phyloP scores from a whole-genome alignment of 75 land plant species.

The Azolla pinnata region DNA sequence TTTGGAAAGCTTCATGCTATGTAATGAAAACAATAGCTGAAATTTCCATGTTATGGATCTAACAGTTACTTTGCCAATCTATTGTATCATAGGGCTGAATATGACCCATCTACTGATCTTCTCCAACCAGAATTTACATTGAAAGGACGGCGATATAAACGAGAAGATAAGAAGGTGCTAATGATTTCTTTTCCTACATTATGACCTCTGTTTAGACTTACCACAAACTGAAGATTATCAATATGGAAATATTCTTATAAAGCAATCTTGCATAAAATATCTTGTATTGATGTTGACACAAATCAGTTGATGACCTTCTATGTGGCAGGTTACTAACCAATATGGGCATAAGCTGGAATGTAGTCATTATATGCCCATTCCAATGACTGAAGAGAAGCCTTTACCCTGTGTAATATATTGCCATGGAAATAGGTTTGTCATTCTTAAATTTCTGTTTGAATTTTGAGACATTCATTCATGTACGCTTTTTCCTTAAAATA shows the following conservation, averaged over 20 bases:
- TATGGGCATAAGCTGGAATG: slow-evolving; percentile 71
- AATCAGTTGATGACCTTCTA: not conserved
- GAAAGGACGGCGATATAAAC: slow-evolving; percentile 56
- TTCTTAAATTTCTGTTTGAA: not conserved
- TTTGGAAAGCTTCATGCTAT: no score
- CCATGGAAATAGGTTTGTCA: slow-evolving; percentile 87
- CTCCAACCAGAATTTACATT: slow-evolving; percentile 78
- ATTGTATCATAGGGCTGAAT: slow-evolving; percentile 72
- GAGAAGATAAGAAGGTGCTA: slow-evolving; percentile 91
- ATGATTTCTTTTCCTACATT: no score
- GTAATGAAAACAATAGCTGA: no score
- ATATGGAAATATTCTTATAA: not conserved
- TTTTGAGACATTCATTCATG: no score
- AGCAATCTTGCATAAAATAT: no score
- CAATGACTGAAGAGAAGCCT: slow-evolving; percentile 49
- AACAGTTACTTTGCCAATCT: no score
- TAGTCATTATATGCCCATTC: slow-evolving; percentile 80
- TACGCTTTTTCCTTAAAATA: no score
- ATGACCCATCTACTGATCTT: slow-evolving; percentile 67
- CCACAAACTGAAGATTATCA: no score
- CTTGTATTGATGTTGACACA: not conserved
- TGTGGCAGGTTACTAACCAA: slow-evolving; percentile 58
- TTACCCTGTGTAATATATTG: slow-evolving; percentile 96
- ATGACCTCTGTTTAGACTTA: no score
- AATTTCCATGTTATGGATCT: no score